These are phyloP conservation scores for Xylaria cubensis DNA, from an alignment of 495 filamentous ascomycete species.

Conservation along the genomic window DNA sequence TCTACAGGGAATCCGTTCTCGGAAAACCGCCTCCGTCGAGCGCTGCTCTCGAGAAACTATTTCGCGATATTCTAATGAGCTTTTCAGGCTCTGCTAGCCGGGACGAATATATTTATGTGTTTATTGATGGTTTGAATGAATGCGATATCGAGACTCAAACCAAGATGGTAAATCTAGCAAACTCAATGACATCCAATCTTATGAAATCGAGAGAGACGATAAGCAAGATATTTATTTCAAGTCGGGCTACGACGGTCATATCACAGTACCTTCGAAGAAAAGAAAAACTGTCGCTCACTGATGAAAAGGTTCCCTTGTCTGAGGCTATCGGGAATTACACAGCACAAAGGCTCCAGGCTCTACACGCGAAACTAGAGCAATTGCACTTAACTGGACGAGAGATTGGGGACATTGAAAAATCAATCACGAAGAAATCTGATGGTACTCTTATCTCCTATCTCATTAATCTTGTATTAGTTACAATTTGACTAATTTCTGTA, in stretches of 20 bases:
- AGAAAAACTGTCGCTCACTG: background rate
- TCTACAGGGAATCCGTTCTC: slow-evolving; percentile 1
- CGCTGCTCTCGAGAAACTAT: background rate
- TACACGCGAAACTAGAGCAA: background rate
- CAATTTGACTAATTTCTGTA: background rate
- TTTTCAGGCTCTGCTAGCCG: background rate
- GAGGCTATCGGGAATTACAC: background rate
- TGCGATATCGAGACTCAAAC: background rate
- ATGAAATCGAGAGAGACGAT: background rate
- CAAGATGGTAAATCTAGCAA: background rate
- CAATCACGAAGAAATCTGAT: background rate
- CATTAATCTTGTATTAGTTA: background rate
- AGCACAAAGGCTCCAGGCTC: background rate
- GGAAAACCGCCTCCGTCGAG: background rate
- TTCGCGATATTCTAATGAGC: background rate
- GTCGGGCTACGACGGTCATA: background rate
- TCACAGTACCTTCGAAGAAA: background rate
- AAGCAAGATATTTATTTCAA: background rate
- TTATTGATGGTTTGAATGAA: background rate
- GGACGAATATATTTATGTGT: background rate
- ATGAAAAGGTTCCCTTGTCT: background rate
- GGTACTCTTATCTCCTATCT: background rate
- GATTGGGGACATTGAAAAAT: background rate
- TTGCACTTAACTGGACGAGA: background rate
- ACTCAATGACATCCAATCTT: background rate